These are phyloP conservation scores for Fusarium heterosporum DNA, from an alignment of 2,329 filamentous ascomycete genomes.

Conservation along the genomic window DNA sequence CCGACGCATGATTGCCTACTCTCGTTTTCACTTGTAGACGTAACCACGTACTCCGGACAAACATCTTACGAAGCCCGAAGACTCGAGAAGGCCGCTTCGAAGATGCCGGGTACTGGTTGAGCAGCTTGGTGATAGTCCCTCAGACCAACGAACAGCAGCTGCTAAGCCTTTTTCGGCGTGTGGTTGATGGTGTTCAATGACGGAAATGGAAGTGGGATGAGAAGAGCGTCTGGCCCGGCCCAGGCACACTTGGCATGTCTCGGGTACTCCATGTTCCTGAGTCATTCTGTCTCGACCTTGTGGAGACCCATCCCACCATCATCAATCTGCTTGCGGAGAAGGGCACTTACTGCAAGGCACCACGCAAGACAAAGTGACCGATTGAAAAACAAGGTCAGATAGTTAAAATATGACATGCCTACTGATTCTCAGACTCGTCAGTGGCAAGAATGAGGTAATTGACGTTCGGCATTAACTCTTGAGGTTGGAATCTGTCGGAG, in stretches of 20 bases:
- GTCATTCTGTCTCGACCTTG: background rate
- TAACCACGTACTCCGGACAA: background rate
- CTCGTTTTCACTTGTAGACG: too few species aligned
- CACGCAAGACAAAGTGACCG: background rate
- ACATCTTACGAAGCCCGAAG: background rate
- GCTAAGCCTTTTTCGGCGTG: slow-evolving; percentile 5
- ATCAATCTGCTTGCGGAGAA: background rate
- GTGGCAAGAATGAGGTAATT: slow-evolving; percentile 6
- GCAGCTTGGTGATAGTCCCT: background rate
- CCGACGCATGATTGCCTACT: too few species aligned
- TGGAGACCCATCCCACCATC: background rate
- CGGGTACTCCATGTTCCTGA: background rate
- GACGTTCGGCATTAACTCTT: too few species aligned
- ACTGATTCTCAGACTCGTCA: background rate
- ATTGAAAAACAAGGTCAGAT: background rate
- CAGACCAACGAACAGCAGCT: too few species aligned
- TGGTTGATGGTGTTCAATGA: background rate
- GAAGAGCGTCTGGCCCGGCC: background rate
- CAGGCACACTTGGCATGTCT: background rate
- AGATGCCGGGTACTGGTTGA: background rate
- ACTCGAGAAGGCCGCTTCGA: background rate
- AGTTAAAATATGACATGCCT: background rate
- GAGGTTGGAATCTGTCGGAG: background rate
- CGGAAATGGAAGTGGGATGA: slow-evolving; percentile 9
- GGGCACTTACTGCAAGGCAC: too few species aligned